phyloP scores from a whole-genome alignment of 352 stramenopile species.

The Phytophthora sp. region DNA sequence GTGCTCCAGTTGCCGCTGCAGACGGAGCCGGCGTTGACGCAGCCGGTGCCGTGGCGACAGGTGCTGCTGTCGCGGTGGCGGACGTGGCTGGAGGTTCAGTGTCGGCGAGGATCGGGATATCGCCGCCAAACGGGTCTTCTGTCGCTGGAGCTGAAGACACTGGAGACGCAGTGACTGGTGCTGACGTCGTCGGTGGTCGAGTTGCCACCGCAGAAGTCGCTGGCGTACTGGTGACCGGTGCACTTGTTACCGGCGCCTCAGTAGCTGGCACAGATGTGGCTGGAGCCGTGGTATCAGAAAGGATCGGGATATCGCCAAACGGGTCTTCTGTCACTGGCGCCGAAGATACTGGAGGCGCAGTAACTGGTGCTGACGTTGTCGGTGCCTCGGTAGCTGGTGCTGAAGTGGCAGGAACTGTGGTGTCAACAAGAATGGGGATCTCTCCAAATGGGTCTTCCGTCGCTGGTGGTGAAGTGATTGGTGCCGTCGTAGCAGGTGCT shows the following conservation, averaged over 20 bases:
- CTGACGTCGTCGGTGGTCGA: too few species aligned
- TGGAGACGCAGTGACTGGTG: background rate
- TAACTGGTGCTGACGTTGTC: slow-evolving; percentile 5
- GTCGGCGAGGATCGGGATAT: slow-evolving; percentile 14
- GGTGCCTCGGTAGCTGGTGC: slow-evolving; percentile 1
- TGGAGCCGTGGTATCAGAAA: slow-evolving; percentile 9
- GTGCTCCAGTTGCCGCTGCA: background rate
- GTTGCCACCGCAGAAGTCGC: background rate
- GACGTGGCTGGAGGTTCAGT: slow-evolving; percentile 3
- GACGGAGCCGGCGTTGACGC: too few species aligned
- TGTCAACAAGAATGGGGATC: slow-evolving; percentile 19
- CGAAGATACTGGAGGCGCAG: background rate
- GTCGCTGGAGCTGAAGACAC: slow-evolving; percentile 1
- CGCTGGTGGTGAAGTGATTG: slow-evolving; percentile 1
- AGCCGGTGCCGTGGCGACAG: too few species aligned
- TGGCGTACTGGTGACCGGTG: background rate
- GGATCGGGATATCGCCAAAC: slow-evolving; percentile 5
- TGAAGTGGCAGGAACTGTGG: slow-evolving; percentile 5
- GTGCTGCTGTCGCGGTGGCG: slow-evolving; percentile 2
- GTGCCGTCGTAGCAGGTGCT: slow-evolving; percentile 1
- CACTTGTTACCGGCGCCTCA: background rate
- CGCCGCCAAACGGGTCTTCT: background rate
- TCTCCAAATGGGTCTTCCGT: slow-evolving; percentile 25
- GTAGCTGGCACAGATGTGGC: slow-evolving; percentile 3
- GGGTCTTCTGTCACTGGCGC: slow-evolving; percentile 5